Percentiles rank a stretch among this genome's conserved stretches.
Evolutionary conservation across 1,284 basidiomycete genomes (phyloP).

Genomic region (Apiotrichum sp.): DNA sequence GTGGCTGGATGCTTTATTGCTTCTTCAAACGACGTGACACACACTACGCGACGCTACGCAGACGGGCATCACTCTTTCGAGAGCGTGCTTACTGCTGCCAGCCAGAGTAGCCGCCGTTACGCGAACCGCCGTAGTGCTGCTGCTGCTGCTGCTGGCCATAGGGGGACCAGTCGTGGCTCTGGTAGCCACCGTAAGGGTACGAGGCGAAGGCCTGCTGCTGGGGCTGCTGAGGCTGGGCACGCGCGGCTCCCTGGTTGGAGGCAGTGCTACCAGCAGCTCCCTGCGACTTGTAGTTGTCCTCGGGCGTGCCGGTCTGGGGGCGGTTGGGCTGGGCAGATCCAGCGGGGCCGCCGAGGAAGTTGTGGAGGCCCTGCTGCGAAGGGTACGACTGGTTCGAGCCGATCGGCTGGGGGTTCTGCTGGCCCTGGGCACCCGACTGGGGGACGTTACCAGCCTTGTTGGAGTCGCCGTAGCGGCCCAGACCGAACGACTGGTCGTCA

Average conservation of each 20-base stretch:
- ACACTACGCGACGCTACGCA: not conserved
- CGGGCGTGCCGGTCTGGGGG: conserved; percentile 33
- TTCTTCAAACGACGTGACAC: not conserved
- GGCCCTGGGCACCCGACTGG: conserved; percentile 12
- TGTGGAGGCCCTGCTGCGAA: conserved; percentile 30
- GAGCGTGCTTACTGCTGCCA: conserved; percentile 27
- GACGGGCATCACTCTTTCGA: too few species aligned
- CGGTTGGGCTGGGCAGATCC: conserved; percentile 19
- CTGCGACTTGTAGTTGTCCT: conserved; percentile 41
- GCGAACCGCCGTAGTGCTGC: conserved; percentile 20
- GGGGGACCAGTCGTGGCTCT: conserved; percentile 31
- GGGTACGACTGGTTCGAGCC: conserved; percentile 14
- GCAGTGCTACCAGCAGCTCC: conserved; percentile 9
- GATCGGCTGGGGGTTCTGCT: conserved; percentile 19
- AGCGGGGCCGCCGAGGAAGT: conserved; percentile 28
- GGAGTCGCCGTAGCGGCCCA: conserved; percentile 36
- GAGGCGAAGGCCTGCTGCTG: conserved; percentile 25
- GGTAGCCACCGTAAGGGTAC: conserved; percentile 30
- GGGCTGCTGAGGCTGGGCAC: conserved; percentile 21
- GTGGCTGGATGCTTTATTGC: not conserved
- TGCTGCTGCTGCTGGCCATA: conserved; percentile 21
- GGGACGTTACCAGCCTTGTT: conserved; percentile 13
- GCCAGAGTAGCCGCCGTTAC: conserved; percentile 28
- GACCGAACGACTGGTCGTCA: conserved; percentile 34
- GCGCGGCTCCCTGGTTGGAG: conserved; percentile 11